Conservation (phyloP, 2,329 filamentous ascomycete species). For the Byssochlamys sp. region DNA sequence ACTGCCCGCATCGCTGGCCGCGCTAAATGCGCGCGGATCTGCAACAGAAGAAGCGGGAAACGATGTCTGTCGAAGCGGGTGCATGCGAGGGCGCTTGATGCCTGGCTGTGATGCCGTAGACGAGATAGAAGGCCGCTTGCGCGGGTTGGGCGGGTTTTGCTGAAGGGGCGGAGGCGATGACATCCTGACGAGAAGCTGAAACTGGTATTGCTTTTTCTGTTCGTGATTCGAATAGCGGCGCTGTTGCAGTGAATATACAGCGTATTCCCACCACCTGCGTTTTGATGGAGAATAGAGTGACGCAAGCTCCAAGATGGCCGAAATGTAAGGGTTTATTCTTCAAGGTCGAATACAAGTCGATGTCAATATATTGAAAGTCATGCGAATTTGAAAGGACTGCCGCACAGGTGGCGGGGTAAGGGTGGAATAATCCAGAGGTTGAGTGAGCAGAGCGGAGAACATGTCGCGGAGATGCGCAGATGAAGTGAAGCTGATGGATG, state of each 20-base stretch:
- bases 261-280: neutral
- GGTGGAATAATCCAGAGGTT: neutral
- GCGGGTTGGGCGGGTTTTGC: conserved; percentile 21
- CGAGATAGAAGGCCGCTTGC: conserved; percentile 35
- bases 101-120: conserved; percentile 25
- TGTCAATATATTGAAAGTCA: neutral
- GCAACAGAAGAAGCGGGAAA: conserved; percentile 29
- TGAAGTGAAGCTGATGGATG: neutral
- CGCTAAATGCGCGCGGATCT: conserved; percentile 21
- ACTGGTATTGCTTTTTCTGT: neutral
- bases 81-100: conserved; percentile 30
- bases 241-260: neutral
- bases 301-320: neutral
- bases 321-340: neutral
- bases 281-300: neutral
- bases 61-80: conserved; percentile 40
- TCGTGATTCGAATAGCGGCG: neutral
- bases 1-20: conserved; percentile 30
- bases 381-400: neutral
- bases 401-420: neutral
- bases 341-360: neutral
- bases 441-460: neutral
- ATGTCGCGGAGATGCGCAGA: neutral
- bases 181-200: conserved; percentile 17
- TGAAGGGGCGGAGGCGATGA: conserved; percentile 28